Evolutionary conservation across 257 asterid genomes (phyloP).

Genomic region (Petrea volubilis): DNA sequence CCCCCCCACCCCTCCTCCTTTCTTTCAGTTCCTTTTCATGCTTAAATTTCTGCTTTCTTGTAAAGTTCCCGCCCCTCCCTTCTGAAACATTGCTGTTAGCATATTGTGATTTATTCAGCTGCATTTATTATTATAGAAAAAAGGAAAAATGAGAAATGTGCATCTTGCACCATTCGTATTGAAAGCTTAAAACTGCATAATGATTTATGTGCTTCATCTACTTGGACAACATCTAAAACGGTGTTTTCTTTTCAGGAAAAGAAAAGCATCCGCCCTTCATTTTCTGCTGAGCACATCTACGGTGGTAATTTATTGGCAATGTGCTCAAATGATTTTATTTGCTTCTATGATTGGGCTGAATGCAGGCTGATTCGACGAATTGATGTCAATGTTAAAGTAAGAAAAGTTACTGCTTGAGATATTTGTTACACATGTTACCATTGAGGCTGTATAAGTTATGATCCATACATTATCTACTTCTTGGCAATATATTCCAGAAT

Average conservation of each 20-base stretch:
- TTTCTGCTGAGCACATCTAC: slow-evolving; percentile 87
- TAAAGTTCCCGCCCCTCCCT: background rate
- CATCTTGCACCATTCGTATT: background rate
- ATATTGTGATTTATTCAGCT: slow-evolving; percentile 10
- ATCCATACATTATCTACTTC: slow-evolving; percentile 7
- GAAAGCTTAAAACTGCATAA: background rate
- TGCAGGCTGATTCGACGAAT: slow-evolving; percentile 88
- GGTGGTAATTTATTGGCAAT: slow-evolving; percentile 89
- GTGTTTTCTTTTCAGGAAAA: slow-evolving; percentile 73
- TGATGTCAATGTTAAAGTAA: slow-evolving; percentile 93
- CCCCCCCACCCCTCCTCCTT: background rate
- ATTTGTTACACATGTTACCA: slow-evolving; percentile 19
- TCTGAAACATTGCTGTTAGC: background rate
- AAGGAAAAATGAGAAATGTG: background rate
- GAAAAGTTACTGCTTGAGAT: slow-evolving; percentile 19
- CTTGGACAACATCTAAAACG: slow-evolving; percentile 20
- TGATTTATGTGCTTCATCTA: background rate
- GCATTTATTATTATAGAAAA: background rate
- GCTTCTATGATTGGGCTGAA: slow-evolving; percentile 93
- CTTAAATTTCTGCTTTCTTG: background rate
- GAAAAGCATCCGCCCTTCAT: slow-evolving; percentile 94
- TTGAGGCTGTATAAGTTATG: slow-evolving; percentile 1
- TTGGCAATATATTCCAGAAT: slow-evolving; percentile 55
- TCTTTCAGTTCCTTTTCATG: background rate
- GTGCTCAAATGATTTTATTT: slow-evolving; percentile 88